Conservation (phyloP, 345 rosid genomes). For the Corchorus olitorius region DNA sequence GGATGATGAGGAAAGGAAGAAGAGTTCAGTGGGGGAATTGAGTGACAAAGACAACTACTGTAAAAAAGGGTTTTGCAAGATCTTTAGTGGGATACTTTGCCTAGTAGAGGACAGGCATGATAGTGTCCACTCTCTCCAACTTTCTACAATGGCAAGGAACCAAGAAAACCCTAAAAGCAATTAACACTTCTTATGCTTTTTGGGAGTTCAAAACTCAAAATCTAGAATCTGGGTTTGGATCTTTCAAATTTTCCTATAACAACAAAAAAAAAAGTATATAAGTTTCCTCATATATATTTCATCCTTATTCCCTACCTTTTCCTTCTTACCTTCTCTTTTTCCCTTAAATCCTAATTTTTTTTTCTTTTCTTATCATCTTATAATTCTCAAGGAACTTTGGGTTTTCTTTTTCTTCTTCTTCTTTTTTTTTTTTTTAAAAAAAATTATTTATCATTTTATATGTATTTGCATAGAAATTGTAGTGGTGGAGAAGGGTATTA, state of each 20-base stretch:
- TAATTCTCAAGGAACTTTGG: conserved; percentile 18
- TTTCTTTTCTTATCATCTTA: background rate
- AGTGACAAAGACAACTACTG: conserved; percentile 34
- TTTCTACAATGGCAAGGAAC: conserved; percentile 37
- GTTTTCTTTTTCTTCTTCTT: background rate
- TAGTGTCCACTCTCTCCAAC: conserved; percentile 51
- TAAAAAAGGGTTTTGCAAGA: conserved; percentile 34
- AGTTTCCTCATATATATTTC: conserved; percentile 19
- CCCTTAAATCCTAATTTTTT: background rate
- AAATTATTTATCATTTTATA: background rate
- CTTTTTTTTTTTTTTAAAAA: background rate
- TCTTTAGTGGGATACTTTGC: conserved; percentile 70
- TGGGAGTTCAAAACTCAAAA: conserved; percentile 52
- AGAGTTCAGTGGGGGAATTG: conserved; percentile 5
- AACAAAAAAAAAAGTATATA: background rate
- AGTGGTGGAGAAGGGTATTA: conserved; percentile 11
- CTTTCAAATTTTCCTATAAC: conserved; percentile 25
- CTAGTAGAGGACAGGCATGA: conserved; percentile 49
- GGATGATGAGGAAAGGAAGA: conserved; percentile 9
- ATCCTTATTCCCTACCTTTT: background rate
- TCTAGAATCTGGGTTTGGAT: conserved; percentile 32
- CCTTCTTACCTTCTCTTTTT: conserved; percentile 7
- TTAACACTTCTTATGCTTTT: conserved; percentile 18
- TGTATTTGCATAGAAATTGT: conserved; percentile 6
- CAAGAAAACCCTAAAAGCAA: conserved; percentile 18